Evolutionary conservation across 495 filamentous ascomycete genomes (phyloP).

Genomic region (Tuber indicum): DNA sequence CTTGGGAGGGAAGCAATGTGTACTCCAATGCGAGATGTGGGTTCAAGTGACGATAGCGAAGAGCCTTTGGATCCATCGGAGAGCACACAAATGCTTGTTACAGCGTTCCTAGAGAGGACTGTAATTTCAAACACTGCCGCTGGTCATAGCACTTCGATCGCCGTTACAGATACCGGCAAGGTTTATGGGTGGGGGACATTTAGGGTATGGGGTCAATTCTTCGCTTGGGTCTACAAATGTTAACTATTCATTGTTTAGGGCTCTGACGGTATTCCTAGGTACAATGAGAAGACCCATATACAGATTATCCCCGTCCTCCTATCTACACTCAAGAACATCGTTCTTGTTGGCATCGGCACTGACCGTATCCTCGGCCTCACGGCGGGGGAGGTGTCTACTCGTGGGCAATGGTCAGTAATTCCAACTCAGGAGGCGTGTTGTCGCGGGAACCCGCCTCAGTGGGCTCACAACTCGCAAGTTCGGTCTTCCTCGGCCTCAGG

Average conservation of each 20-base stretch:
- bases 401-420: conserved; percentile 66
- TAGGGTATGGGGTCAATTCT: conserved; percentile 7
- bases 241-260: conserved; percentile 43
- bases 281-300: conserved; percentile 46
- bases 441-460: conserved; percentile 51
- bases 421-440: conserved; percentile 64
- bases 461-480: conserved; percentile 65
- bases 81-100: conserved; percentile 46
- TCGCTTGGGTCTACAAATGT: background rate
- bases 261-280: conserved; percentile 66
- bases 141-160: conserved; percentile 58
- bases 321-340: conserved; percentile 56
- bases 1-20: conserved; percentile 57
- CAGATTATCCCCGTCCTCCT: conserved; percentile 48
- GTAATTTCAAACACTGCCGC: conserved; percentile 56
- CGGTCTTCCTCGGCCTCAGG: conserved; percentile 55
- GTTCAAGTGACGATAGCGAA: conserved; percentile 47
- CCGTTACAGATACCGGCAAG: conserved; percentile 56
- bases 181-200: conserved; percentile 72
- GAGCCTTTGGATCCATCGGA: conserved; percentile 56
- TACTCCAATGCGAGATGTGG: conserved; percentile 46
- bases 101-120: conserved; percentile 48
- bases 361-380: conserved; percentile 68
- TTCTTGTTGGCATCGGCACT: conserved; percentile 53
- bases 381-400: conserved; percentile 57